Evolutionary conservation across 371 early-diverging fungal species (phyloP).

Genomic region (Capillidium rhysosporum): DNA sequence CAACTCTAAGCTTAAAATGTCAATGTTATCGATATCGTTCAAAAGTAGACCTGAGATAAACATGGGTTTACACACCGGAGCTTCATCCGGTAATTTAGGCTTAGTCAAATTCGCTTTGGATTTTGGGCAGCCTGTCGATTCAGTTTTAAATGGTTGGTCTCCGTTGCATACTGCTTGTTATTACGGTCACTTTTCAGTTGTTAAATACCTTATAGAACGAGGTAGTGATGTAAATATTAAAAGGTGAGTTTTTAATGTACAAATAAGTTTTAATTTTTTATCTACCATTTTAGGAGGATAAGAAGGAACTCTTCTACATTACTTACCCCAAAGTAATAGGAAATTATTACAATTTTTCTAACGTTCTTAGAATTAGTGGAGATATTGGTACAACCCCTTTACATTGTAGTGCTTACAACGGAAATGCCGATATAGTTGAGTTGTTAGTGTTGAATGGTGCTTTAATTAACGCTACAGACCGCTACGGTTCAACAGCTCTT

Average conservation of each 20-base stretch:
- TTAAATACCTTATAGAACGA: constrained; percentile 44
- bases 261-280: too few relatives aligned
- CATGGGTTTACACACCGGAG: constrained; percentile 36
- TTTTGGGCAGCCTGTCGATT: constrained; percentile 44
- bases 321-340: background rate
- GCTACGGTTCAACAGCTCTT: background rate
- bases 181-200: constrained; percentile 35
- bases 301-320: too few relatives aligned
- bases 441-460: background rate
- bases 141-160: constrained; percentile 40
- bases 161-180: constrained; percentile 49
- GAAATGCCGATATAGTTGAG: background rate
- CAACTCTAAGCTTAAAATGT: too few relatives aligned
- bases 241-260: constrained; percentile 13
- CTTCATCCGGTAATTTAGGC: constrained; percentile 43
- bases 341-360: background rate
- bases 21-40: background rate
- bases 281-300: too few relatives aligned
- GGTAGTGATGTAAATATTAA: constrained; percentile 50
- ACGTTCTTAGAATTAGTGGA: background rate
- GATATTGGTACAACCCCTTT: background rate
- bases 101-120: constrained; percentile 49
- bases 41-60: constrained; percentile 7
- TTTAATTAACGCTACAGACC: background rate
- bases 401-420: background rate